phyloP scores from a whole-genome alignment of 352 stramenopile species.

The Phytophthora hibernalis region DNA sequence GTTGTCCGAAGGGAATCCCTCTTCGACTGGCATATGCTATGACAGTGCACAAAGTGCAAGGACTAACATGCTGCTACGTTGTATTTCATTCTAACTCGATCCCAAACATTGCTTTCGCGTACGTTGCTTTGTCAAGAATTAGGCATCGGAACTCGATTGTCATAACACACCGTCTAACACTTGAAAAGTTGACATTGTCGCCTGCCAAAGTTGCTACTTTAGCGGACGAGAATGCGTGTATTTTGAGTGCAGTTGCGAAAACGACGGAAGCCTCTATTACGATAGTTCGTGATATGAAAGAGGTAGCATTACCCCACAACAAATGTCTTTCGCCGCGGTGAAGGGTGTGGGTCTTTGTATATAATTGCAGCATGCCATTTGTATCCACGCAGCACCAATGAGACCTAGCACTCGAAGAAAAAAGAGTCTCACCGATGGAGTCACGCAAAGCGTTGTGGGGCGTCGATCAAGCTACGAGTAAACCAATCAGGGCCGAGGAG shows the following conservation, averaged over 20 bases:
- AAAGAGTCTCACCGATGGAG: no score
- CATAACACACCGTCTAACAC: background rate
- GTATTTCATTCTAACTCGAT: constrained; percentile 5
- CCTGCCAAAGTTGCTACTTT: background rate
- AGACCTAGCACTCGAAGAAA: no score
- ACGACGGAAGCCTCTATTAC: background rate
- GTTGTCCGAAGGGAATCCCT: background rate
- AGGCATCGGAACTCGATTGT: background rate
- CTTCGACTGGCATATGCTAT: constrained; percentile 3
- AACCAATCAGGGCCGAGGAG: no score
- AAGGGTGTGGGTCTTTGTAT: no score
- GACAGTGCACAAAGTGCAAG: constrained; percentile 8
- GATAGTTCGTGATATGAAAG: background rate
- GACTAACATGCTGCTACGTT: background rate
- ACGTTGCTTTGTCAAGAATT: background rate
- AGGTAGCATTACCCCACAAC: background rate
- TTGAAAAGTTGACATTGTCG: background rate
- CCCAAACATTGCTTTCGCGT: constrained; percentile 1
- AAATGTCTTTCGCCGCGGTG: no score
- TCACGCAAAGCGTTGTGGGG: no score
- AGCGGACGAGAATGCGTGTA: background rate
- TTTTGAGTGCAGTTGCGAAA: background rate
- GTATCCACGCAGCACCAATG: no score
- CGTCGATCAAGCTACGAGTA: no score
- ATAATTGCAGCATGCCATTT: no score